Percentiles rank a stretch among this genome's conserved stretches.
Conservation (phyloP, 2,329 filamentous ascomycete genomes). For the Tricladium varicosporioides region DNA sequence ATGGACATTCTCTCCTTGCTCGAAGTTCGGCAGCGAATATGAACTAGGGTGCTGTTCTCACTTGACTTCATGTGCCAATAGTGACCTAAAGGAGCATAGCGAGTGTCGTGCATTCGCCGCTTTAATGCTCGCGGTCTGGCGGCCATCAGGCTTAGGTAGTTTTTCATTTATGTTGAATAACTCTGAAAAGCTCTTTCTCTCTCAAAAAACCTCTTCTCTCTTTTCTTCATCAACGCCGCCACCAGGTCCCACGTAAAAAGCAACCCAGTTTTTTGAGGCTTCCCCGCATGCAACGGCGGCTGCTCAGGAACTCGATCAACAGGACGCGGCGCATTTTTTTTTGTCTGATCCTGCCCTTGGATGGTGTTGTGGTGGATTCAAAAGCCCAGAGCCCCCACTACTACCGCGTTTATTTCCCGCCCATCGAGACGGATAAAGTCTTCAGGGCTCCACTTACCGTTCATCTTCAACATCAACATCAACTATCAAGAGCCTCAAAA, state of each 20-base stretch:
- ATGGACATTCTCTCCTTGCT: no score
- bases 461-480: conserved; percentile 14
- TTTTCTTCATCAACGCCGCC: conserved; percentile 1
- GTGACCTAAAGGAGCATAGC: no score
- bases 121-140: no score
- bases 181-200: not conserved
- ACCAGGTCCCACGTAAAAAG: not conserved
- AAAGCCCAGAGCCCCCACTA: conserved; percentile 14
- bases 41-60: no score
- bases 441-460: conserved; percentile 22
- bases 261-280: not conserved
- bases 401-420: conserved; percentile 28
- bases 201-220: not conserved
- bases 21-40: no score
- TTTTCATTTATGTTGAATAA: not conserved
- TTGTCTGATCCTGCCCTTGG: conserved; percentile 1
- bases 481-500: conserved; percentile 24
- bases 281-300: not conserved
- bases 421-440: conserved; percentile 26
- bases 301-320: not conserved
- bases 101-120: no score
- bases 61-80: no score
- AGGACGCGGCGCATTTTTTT: not conserved
- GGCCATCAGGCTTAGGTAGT: not conserved
- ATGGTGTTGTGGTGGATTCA: conserved; percentile 17